Evolutionary conservation across 2,329 filamentous ascomycete genomes (phyloP).

Genomic region (Stagonosporopsis tanaceti): DNA sequence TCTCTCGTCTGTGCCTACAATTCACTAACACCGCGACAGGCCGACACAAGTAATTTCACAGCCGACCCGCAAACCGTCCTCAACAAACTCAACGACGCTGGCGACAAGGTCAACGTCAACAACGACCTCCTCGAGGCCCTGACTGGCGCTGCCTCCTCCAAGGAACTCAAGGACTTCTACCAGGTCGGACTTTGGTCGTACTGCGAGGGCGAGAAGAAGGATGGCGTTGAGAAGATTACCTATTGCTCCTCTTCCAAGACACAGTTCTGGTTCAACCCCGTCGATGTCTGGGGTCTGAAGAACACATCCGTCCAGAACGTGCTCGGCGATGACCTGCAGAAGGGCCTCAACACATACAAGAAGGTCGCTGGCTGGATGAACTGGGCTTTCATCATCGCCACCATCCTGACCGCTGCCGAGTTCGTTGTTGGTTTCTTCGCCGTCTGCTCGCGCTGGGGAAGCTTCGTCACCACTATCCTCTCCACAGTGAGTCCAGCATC

Average conservation of each 20-base stretch:
- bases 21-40: constrained; percentile 36
- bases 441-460: constrained; percentile 81
- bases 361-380: constrained; percentile 83
- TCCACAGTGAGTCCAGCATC: constrained; percentile 64
- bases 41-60: constrained; percentile 61
- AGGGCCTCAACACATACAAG: constrained; percentile 76
- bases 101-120: constrained; percentile 43
- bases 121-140: constrained; percentile 53
- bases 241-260: constrained; percentile 75
- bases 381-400: constrained; percentile 78
- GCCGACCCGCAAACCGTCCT: constrained; percentile 54
- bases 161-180: constrained; percentile 76
- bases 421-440: constrained; percentile 82
- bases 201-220: constrained; percentile 71
- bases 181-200: constrained; percentile 86
- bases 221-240: constrained; percentile 57
- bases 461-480: constrained; percentile 81
- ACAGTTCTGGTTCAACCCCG: constrained; percentile 77
- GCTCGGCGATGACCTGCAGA: constrained; percentile 72
- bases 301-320: constrained; percentile 57
- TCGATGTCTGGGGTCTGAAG: constrained; percentile 72
- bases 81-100: constrained; percentile 33
- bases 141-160: constrained; percentile 45
- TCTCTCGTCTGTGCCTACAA: background rate
- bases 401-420: constrained; percentile 73